A percentile compares a stretch with the other conserved stretches of the same genome.
Conservation (phyloP, 306 rosid species). For the Lagenaria siceraria region DNA sequence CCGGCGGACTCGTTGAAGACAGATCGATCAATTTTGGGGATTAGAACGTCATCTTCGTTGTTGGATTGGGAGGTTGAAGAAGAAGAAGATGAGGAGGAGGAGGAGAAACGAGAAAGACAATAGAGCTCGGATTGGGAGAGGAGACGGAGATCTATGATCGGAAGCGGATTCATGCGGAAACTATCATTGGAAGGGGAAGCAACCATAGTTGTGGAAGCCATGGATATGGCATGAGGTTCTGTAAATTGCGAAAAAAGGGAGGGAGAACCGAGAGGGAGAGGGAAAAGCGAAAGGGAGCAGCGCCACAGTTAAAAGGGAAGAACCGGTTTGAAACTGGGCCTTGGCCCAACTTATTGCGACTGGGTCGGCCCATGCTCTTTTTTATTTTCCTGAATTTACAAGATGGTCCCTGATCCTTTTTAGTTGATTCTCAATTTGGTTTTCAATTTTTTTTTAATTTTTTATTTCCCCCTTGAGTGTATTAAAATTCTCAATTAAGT, state of each 20-base stretch:
- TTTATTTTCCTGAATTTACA: too few species aligned
- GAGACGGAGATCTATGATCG: conserved; percentile 50
- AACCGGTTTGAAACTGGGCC: not conserved
- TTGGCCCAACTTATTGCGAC: not conserved
- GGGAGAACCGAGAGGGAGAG: not conserved
- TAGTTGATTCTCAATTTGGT: too few species aligned
- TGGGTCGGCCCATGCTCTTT: not conserved
- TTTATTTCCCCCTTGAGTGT: too few species aligned
- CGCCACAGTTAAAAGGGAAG: not conserved
- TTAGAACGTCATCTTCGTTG: conserved; percentile 28
- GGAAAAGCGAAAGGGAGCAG: not conserved
- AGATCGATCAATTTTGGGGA: conserved; percentile 85
- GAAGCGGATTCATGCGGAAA: conserved; percentile 24
- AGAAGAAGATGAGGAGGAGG: conserved; percentile 20
- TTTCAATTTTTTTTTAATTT: too few species aligned
- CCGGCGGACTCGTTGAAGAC: conserved; percentile 90
- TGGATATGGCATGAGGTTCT: conserved; percentile 16
- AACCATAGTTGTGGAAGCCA: conserved; percentile 31
- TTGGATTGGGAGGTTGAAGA: conserved; percentile 14
- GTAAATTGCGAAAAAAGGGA: not conserved
- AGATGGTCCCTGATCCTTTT: too few species aligned
- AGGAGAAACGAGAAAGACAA: conserved; percentile 39
- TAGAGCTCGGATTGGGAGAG: conserved; percentile 64
- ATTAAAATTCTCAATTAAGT: too few species aligned
- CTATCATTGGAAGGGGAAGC: conserved; percentile 17